A percentile compares a stretch with the other conserved stretches of the same genome.
These are phyloP conservation scores for Cichorium intybus DNA, from an alignment of 140 eudicot species.

Conservation along the genomic window DNA sequence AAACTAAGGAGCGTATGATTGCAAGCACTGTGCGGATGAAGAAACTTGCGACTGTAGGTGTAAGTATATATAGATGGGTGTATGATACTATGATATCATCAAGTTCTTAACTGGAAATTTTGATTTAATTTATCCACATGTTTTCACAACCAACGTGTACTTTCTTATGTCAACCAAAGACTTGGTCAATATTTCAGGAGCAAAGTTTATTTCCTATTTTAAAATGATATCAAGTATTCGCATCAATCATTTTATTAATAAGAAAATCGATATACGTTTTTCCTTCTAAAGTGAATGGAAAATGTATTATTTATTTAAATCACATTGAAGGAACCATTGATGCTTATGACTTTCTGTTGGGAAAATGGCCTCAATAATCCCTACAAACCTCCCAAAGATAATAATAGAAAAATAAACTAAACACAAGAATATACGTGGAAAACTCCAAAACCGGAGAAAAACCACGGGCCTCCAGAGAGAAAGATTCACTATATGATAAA, in stretches of 20 bases:
- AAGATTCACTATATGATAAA: no score
- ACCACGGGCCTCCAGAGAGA: no score
- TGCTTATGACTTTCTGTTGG: background rate
- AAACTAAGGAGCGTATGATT: background rate
- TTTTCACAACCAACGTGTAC: background rate
- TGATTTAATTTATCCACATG: background rate
- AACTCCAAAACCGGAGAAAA: no score
- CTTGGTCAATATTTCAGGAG: background rate
- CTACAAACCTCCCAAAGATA: no score
- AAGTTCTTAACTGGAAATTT: background rate
- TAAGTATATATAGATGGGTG: conserved; percentile 5
- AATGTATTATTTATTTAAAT: background rate
- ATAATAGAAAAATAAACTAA: no score
- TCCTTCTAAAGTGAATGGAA: background rate
- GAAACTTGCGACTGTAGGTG: background rate
- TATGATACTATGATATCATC: no score
- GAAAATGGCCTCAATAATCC: no score
- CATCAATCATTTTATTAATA: background rate
- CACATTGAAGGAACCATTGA: background rate
- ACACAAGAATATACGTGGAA: no score
- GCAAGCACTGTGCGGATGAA: background rate
- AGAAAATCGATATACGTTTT: background rate
- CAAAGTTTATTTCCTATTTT: background rate
- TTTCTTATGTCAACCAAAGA: conserved; percentile 10
- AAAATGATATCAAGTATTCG: background rate